Evolutionary conservation across 2,329 filamentous ascomycete species (phyloP).

Genomic region (Xylaria sp.): DNA sequence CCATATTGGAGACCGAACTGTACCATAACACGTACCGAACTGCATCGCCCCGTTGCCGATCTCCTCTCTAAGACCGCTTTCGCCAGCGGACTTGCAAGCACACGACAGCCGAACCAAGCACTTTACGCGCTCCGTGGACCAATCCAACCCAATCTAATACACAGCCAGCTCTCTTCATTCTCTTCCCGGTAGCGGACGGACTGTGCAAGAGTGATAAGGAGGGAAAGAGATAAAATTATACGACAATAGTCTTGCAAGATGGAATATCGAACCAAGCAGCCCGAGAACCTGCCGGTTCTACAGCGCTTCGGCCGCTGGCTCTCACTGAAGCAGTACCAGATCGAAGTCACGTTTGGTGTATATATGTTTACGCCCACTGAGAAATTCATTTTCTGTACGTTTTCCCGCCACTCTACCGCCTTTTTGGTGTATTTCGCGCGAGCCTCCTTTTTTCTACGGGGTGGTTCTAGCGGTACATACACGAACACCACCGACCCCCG

Average conservation of each 20-base stretch:
- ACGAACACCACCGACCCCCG: not conserved
- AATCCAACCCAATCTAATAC: no score
- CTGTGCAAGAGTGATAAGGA: not conserved
- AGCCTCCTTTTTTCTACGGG: not conserved
- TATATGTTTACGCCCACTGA: slow-evolving; percentile 98
- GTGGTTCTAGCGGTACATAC: not conserved
- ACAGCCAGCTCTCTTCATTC: no score
- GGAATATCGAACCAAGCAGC: slow-evolving; percentile 44
- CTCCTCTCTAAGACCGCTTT: no score
- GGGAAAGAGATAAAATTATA: not conserved
- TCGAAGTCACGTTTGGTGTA: slow-evolving; percentile 93
- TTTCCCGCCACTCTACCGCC: not conserved
- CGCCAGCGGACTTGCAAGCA: no score
- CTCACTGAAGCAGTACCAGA: slow-evolving; percentile 94
- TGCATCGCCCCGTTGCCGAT: no score
- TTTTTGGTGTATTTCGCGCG: slow-evolving; percentile 1
- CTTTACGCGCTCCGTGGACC: no score
- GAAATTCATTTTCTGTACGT: slow-evolving; percentile 95
- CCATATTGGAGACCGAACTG: no score
- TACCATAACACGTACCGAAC: no score
- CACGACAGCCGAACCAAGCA: no score
- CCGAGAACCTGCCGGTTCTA: slow-evolving; percentile 44
- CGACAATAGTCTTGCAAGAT: slow-evolving; percentile 41
- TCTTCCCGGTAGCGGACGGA: no score
- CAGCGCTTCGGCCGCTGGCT: slow-evolving; percentile 78